Base-by-base conservation (phyloP, 2,329 filamentous ascomycete genomes). In the Talaromyces sp. region DNA sequence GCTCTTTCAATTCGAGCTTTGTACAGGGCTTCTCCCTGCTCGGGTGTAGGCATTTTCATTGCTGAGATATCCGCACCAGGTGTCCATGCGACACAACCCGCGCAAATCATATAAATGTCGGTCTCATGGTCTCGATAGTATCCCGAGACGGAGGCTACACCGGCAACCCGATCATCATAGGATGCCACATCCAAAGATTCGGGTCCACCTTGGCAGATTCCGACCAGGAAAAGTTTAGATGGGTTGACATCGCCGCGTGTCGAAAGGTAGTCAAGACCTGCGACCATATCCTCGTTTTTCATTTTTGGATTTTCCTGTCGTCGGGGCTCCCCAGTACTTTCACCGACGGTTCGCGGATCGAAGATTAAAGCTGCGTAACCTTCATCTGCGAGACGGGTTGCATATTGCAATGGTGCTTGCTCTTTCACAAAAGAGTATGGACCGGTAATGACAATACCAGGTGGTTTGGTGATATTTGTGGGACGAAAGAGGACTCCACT, bases 341-440 rank as follows among this genome's bases (percentile, higher is more conserved):
- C 66, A 4, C 66, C 64, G 13, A 69, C 66, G 2, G 65, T 69
- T 37, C 66, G 64, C 4, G 66, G 66, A 44, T 69, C 66, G 52
- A 69, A 69, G 22, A 69, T 65, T 39, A 69, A 44, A 3, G 65
- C 64, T 22, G 66, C 65, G 40, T 69, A 69, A 22, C 66, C 66
- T 55, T 68, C 66, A 47, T 69, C 65, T 24, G 66, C 65, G 2
- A 69, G 63, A 35, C 65, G 64, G 4, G 66, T 67, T 33, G 58
- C 66, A 45, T 69, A 69, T 52, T 69, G 66, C 19, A 61, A 35
- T 1, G 64, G 66, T 4, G 66, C 66, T 54, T 69, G 66, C 48
- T 69, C 66, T 57, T 69, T 69, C 39, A 64, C 40, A 41, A 67
- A 69, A 6, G 66, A 69, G 39, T 69, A 63, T 32, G 60, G 60